Percentiles rank a stretch among this genome's conserved stretches.
phyloP scores from a whole-genome alignment of 2,329 filamentous ascomycete species.

The Incumbomyces lentus region DNA sequence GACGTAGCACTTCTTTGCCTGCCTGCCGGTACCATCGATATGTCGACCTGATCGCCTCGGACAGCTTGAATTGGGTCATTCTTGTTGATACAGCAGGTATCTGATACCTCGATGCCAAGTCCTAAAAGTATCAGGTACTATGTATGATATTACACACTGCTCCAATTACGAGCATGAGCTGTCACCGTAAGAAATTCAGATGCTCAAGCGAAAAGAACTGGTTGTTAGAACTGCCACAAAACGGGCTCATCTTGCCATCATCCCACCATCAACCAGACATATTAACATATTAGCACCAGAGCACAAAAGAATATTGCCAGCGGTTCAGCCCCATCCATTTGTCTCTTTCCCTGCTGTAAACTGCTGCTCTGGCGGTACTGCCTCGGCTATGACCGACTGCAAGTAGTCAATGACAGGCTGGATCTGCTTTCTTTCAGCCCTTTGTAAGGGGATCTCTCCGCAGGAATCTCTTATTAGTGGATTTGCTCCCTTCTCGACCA shows the following conservation, averaged over 20 bases:
- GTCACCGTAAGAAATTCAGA: too few species aligned
- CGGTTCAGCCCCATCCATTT: too few species aligned
- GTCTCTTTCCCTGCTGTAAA: too few species aligned
- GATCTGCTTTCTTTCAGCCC: background rate
- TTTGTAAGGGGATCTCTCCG: background rate
- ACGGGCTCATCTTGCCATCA: too few species aligned
- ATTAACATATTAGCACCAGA: too few species aligned
- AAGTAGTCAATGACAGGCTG: background rate
- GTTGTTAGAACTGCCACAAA: too few species aligned
- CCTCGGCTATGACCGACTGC: background rate
- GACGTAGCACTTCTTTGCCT: slow-evolving; percentile 3
- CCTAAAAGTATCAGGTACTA: too few species aligned
- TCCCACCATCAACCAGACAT: too few species aligned
- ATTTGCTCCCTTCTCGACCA: background rate
- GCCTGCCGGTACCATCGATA: slow-evolving; percentile 9
- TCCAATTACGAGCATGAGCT: too few species aligned
- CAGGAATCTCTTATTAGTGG: background rate
- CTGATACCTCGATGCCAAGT: slow-evolving; percentile 27
- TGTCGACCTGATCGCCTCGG: slow-evolving; percentile 3
- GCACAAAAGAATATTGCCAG: too few species aligned
- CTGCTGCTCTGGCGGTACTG: background rate
- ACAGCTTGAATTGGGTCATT: slow-evolving; percentile 19
- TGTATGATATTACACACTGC: too few species aligned
- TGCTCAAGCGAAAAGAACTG: too few species aligned
- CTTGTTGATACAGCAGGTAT: slow-evolving; percentile 31